Conservation (phyloP, 2,329 filamentous ascomycete genomes). For the Dactylellina drechsleri region DNA sequence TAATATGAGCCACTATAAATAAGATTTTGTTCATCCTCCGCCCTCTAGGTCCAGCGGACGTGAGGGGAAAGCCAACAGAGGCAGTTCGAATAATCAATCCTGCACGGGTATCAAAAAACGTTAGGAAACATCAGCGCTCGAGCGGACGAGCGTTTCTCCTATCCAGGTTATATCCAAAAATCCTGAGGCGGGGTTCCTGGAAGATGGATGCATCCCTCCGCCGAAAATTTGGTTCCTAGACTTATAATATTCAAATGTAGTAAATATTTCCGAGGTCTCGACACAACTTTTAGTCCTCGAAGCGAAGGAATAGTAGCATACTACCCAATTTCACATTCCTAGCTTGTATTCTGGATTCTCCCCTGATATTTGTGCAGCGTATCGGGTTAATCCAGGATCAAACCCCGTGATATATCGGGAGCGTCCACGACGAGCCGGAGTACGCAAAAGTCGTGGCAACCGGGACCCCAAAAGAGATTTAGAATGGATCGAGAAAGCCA, state of each 20-base stretch:
- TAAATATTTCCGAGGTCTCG: slow-evolving; percentile 1
- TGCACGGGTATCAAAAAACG: too few relatives aligned
- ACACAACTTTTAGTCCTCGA: neutral
- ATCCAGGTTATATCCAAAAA: slow-evolving; percentile 8
- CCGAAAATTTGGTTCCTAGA: neutral
- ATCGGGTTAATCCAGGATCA: neutral
- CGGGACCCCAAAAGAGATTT: neutral
- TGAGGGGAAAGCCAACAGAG: too few relatives aligned
- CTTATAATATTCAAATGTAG: neutral
- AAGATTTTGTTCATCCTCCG: too few relatives aligned
- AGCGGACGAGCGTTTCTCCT: too few relatives aligned
- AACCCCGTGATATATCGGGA: slow-evolving; percentile 10
- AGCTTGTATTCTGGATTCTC: too few relatives aligned
- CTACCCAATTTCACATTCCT: too few relatives aligned
- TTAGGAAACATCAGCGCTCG: too few relatives aligned
- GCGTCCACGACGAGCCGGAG: slow-evolving; percentile 13
- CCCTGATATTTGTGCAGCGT: too few relatives aligned
- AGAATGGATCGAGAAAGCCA: neutral
- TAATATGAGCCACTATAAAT: neutral
- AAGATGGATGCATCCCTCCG: neutral
- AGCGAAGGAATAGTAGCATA: neutral
- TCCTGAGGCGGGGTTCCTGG: slow-evolving; percentile 1
- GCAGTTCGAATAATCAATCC: too few relatives aligned
- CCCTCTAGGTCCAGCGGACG: too few relatives aligned
- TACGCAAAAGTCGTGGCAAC: slow-evolving; percentile 1